Conservation (phyloP, 2,329 filamentous ascomycete genomes). For the Phialophora macrospora region DNA sequence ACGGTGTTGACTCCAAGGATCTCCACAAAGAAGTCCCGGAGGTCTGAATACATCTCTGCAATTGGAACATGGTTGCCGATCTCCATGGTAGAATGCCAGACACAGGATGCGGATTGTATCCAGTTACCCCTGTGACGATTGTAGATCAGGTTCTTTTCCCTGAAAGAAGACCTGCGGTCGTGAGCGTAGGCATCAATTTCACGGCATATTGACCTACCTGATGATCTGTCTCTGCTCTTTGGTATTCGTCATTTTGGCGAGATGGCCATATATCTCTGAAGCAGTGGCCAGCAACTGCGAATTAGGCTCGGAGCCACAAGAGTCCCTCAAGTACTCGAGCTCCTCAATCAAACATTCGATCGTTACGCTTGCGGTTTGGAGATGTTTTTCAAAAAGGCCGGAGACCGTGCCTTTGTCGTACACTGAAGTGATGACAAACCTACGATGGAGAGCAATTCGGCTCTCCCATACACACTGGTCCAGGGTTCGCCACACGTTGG, state of each 20-base stretch:
- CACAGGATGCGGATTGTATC: slow-evolving; percentile 21
- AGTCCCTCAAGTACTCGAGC: slow-evolving; percentile 23
- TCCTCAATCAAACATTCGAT: slow-evolving; percentile 26
- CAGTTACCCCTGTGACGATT: slow-evolving; percentile 14
- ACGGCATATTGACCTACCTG: slow-evolving; percentile 10
- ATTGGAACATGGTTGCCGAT: slow-evolving; percentile 25
- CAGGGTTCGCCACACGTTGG: slow-evolving; percentile 18
- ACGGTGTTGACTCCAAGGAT: slow-evolving; percentile 24
- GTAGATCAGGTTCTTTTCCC: slow-evolving; percentile 14
- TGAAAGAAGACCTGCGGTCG: slow-evolving; percentile 13
- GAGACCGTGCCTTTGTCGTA: slow-evolving; percentile 20
- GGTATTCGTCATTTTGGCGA: slow-evolving; percentile 12
- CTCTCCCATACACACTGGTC: slow-evolving; percentile 30
- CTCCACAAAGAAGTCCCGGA: slow-evolving; percentile 26
- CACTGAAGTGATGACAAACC: slow-evolving; percentile 22
- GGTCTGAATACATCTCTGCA: slow-evolving; percentile 17
- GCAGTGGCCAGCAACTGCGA: slow-evolving; percentile 10
- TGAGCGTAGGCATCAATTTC: slow-evolving; percentile 12
- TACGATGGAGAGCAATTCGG: slow-evolving; percentile 21
- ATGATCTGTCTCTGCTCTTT: slow-evolving; percentile 10
- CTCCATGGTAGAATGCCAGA: slow-evolving; percentile 28
- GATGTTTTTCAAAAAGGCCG: slow-evolving; percentile 23
- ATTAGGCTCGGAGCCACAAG: slow-evolving; percentile 13
- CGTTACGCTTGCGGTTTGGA: slow-evolving; percentile 22
- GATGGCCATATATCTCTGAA: slow-evolving; percentile 15